Evolutionary conservation across 176 grass and related monocot species (phyloP), one percentile per base, ranked within the genome.

Genomic region (Triticum aestivum): DNA sequence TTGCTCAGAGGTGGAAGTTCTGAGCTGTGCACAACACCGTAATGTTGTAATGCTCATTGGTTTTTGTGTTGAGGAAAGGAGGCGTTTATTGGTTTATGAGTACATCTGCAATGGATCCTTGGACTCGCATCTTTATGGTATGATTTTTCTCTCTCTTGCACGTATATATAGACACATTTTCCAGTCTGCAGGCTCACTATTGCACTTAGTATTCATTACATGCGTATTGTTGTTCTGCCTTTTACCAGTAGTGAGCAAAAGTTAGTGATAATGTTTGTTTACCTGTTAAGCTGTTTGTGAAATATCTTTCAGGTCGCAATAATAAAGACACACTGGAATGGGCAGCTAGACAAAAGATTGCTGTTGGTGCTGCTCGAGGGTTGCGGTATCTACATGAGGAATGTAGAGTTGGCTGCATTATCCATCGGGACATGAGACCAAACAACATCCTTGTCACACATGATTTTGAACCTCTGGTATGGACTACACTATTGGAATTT

Each of bases 41-140:
- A 99, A 99, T 87, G 97, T 99, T 82, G 97, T 99, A 35, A 99
- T 99, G 97, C 67, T 99, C 75, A 99, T 99, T 79, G 97, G 97
- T 47, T 96, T 99, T 83, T 99, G 97, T 34, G 94, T 99, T 4
- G 97, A 99, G 91, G 97, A 99, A 51, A 99, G 74, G 85, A 99
- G 92, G 51, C 95, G 97, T 79, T 88, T 97, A 90, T 86, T 99
- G 23, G 97, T 99, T 85, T 99, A 99, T 44, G 97, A 99, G 69
- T 99, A 96, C 79, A 99, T 99, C 73, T 99, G 97, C 87, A 99
- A 99, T 77, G 94, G 94, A 76, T 99, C 97, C 14, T 83, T 99
- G 88, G 97, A 99, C 91, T 90, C 97, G 27, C 97, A 99, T 90
- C 89, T 99, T 73, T 99, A 99, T 86, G 94, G 97, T 99, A 91